Evolutionary conservation across 75 land plant genomes (phyloP).

Genomic region (Sequoia sempervirens): DNA sequence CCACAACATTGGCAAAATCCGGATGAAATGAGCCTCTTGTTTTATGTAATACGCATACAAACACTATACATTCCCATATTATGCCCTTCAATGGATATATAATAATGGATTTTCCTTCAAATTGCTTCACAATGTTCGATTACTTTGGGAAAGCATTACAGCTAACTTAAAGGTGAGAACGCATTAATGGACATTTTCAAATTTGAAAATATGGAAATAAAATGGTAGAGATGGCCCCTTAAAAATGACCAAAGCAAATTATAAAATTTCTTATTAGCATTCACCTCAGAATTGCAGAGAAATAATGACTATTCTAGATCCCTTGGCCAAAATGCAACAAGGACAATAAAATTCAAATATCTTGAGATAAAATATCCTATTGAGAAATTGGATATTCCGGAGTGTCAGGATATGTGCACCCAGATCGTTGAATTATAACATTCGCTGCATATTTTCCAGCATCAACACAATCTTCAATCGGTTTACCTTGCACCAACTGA

Average conservation of each 20-base stretch:
- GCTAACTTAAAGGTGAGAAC: background rate
- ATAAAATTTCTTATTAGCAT: background rate
- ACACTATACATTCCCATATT: too few species aligned
- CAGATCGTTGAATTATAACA: conserved; percentile 91
- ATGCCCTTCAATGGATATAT: background rate
- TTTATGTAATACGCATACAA: too few species aligned
- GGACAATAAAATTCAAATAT: background rate
- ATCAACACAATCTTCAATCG: conserved; percentile 59
- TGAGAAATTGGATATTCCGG: background rate
- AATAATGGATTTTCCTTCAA: background rate
- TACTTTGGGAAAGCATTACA: background rate
- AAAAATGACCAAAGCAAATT: background rate
- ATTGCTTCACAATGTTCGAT: background rate
- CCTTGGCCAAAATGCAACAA: background rate
- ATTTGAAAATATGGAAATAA: background rate
- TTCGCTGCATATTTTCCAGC: conserved; percentile 88
- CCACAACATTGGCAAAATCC: too few species aligned
- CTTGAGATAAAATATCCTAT: background rate
- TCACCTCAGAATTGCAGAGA: background rate
- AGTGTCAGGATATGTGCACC: conserved; percentile 88
- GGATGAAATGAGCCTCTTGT: too few species aligned
- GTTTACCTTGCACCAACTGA: conserved; percentile 73
- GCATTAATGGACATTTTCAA: background rate
- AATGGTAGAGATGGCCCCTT: background rate
- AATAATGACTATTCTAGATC: background rate